phyloP scores from a whole-genome alignment of 148 eudicot species.

The Rhododendron ferrugineum region DNA sequence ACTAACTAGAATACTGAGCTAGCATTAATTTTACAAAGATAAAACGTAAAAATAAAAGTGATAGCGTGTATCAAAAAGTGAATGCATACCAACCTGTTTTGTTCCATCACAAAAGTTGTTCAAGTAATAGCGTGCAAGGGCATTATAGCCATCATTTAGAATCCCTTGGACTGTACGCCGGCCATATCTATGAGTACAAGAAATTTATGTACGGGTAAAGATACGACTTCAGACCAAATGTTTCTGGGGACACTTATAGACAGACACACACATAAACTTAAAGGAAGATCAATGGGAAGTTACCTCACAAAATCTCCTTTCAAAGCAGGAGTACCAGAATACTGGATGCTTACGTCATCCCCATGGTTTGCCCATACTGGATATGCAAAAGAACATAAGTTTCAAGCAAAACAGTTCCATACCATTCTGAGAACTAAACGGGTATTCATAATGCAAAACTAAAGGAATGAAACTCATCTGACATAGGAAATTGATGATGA shows the following conservation, averaged over 20 bases:
- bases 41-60: no score
- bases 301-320: slow-evolving; percentile 99
- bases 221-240: neutral
- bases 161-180: slow-evolving; percentile 75
- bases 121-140: slow-evolving; percentile 83
- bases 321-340: slow-evolving; percentile 95
- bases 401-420: neutral
- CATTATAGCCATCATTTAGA: slow-evolving; percentile 69
- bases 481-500: slow-evolving; percentile 2
- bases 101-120: slow-evolving; percentile 89
- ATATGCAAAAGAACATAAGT: neutral
- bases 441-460: neutral
- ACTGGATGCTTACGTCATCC: slow-evolving; percentile 95
- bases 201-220: neutral
- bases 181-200: slow-evolving; percentile 51
- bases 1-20: no score
- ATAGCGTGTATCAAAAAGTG: neutral
- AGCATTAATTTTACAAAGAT: no score
- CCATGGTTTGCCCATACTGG: slow-evolving; percentile 99
- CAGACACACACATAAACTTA: neutral
- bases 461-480: slow-evolving; percentile 1
- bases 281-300: neutral
- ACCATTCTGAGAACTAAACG: neutral
- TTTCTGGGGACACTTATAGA: neutral
- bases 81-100: slow-evolving; percentile 60